phyloP scores from a whole-genome alignment of 257 asterid genomes.

The Rauvolfia tetraphylla region DNA sequence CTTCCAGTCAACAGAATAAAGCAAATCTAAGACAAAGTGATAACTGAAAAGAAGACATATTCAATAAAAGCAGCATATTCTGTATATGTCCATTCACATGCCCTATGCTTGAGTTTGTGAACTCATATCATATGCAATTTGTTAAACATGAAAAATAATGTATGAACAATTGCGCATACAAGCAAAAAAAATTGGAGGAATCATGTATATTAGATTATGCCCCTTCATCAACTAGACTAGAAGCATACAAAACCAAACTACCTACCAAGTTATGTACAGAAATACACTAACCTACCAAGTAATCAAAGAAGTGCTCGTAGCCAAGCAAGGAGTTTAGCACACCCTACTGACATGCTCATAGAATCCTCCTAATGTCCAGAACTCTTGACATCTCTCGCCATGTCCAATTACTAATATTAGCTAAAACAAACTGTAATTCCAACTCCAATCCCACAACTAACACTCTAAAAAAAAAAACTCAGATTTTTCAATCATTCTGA shows the following conservation, averaged over 20 bases:
- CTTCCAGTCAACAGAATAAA: not conserved
- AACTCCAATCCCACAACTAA: not conserved
- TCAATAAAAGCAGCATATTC: no score
- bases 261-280: not conserved
- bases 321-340: no score
- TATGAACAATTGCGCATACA: no score
- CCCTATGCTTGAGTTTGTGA: no score
- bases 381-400: not conserved
- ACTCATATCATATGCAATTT: no score
- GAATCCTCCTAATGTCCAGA: not conserved
- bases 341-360: not conserved
- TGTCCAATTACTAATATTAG: not conserved
- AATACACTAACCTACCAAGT: not conserved
- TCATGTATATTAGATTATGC: no score
- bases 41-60: no score
- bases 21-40: not conserved
- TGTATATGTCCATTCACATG: no score
- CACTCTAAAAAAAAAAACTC: not conserved
- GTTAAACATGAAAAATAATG: no score
- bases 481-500: not conserved
- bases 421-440: not conserved
- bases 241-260: not conserved
- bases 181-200: no score
- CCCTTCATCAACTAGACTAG: no score
- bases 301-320: no score